Conservation (phyloP, 179 eudicot genomes). For the Spergularia azorica region DNA sequence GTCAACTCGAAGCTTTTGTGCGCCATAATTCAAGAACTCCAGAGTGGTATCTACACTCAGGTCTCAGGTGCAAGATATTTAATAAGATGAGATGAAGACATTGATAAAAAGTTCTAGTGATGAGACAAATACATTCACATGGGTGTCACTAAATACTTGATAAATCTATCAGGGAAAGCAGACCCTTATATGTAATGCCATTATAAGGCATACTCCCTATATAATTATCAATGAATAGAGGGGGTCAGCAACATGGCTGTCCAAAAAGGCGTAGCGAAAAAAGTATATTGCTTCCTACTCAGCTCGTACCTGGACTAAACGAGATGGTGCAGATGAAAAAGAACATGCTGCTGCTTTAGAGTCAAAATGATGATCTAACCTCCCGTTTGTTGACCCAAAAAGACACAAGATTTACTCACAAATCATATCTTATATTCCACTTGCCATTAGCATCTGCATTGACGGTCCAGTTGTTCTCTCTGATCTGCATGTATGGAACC, state of each 20-base stretch:
- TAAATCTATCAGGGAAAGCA: constrained; percentile 14
- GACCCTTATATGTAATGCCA: neutral
- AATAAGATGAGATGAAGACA: constrained; percentile 19
- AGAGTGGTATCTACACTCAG: constrained; percentile 23
- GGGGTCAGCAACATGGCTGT: constrained; percentile 30
- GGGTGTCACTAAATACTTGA: constrained; percentile 14
- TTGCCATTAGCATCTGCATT: constrained; percentile 62
- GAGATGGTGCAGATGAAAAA: no score
- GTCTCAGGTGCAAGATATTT: constrained; percentile 15
- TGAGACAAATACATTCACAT: constrained; percentile 33
- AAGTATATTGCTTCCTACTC: neutral
- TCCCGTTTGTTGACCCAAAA: neutral
- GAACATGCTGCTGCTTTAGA: neutral
- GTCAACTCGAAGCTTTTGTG: constrained; percentile 19
- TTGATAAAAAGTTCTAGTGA: constrained; percentile 18
- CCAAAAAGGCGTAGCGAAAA: constrained; percentile 1
- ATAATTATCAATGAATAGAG: constrained; percentile 24
- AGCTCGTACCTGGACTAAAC: no score
- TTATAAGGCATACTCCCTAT: constrained; percentile 12
- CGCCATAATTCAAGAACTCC: constrained; percentile 15
- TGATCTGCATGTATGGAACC: constrained; percentile 64
- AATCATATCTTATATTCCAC: constrained; percentile 81
- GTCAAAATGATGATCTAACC: constrained; percentile 25
- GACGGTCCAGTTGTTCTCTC: constrained; percentile 86
- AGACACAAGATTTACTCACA: constrained; percentile 34